Percentiles rank a stretch among this genome's conserved stretches.
phyloP scores from a whole-genome alignment of 768 basidiomycete species.

The Macrolepiota albuminosa region DNA sequence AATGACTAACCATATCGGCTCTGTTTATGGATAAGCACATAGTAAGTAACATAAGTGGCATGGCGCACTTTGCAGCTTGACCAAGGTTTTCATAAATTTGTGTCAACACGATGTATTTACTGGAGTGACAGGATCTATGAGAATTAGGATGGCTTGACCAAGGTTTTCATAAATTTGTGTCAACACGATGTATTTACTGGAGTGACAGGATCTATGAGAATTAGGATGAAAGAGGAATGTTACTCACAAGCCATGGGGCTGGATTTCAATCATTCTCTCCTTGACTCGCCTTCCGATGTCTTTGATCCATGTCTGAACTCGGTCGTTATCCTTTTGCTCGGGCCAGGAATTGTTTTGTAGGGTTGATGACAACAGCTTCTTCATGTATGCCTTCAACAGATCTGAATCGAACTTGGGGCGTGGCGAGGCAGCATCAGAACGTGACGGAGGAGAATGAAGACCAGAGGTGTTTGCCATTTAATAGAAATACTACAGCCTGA shows the following conservation, averaged over 20 bases:
- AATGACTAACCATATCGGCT: constrained; percentile 80
- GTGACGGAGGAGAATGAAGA: constrained; percentile 59
- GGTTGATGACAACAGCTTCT: constrained; percentile 70
- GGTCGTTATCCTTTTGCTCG: constrained; percentile 62
- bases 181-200: constrained; percentile 82
- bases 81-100: constrained; percentile 82
- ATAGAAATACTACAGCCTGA: background rate
- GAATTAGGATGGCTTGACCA: constrained; percentile 52
- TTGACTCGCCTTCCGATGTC: constrained; percentile 83
- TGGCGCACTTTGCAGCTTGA: constrained; percentile 75
- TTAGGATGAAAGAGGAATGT: constrained; percentile 5
- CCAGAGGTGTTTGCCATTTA: constrained; percentile 25
- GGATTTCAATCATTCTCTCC: constrained; percentile 81
- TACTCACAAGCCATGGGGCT: constrained; percentile 76
- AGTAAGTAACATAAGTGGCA: constrained; percentile 8
- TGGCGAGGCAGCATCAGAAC: constrained; percentile 56
- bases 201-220: constrained; percentile 10
- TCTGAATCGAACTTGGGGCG: constrained; percentile 69
- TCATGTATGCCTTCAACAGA: constrained; percentile 72
- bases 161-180: constrained; percentile 83
- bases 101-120: constrained; percentile 84
- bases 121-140: constrained; percentile 24
- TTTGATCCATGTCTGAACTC: constrained; percentile 71
- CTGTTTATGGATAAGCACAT: constrained; percentile 30
- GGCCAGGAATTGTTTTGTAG: constrained; percentile 65